These are phyloP conservation scores for Trichoderma koningiopsis DNA, from an alignment of 2,329 filamentous ascomycete species.

Conservation along the genomic window DNA sequence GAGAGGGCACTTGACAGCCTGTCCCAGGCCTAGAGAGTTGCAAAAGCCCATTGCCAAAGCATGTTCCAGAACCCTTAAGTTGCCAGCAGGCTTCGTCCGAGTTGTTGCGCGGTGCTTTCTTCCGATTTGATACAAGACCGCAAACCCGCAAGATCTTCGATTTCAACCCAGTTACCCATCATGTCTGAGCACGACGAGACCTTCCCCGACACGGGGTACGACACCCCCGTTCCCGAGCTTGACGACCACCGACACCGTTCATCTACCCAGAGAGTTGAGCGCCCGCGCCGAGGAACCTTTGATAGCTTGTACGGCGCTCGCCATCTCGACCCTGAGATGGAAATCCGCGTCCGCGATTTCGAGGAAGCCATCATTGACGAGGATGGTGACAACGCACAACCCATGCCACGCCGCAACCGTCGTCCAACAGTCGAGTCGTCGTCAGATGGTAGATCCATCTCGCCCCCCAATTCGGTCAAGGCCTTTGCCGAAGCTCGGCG, in stretches of 20 bases:
- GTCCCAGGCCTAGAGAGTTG: conserved; percentile 8
- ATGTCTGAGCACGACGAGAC: conserved; percentile 70
- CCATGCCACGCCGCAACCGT: conserved; percentile 49
- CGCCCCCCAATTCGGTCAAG: conserved; percentile 95
- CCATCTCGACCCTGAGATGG: conserved; percentile 46
- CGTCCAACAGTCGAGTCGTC: conserved; percentile 60
- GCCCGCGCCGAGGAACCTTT: conserved; percentile 70
- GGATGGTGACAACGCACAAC: conserved; percentile 63
- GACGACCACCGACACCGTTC: conserved; percentile 79
- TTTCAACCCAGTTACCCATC: conserved; percentile 37
- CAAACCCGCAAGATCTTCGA: conserved; percentile 23
- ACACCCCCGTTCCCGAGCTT: conserved; percentile 75
- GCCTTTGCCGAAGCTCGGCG: conserved; percentile 91
- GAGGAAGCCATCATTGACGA: conserved; percentile 79
- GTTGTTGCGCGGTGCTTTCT: conserved; percentile 19
- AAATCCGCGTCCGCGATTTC: conserved; percentile 71
- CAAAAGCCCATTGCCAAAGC: conserved; percentile 29
- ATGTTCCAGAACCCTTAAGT: conserved; percentile 41
- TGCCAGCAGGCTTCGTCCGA: conserved; percentile 29
- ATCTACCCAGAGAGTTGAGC: conserved; percentile 61
- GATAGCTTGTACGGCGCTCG: conserved; percentile 66
- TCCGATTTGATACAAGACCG: not conserved
- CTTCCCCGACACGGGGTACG: conserved; percentile 64
- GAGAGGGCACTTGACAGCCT: conserved; percentile 33
- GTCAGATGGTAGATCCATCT: conserved; percentile 67